Percentiles rank a stretch among this genome's conserved stretches.
Conservation (phyloP, 2,329 filamentous ascomycete genomes). For the Ceratocystis eucalypticola region DNA sequence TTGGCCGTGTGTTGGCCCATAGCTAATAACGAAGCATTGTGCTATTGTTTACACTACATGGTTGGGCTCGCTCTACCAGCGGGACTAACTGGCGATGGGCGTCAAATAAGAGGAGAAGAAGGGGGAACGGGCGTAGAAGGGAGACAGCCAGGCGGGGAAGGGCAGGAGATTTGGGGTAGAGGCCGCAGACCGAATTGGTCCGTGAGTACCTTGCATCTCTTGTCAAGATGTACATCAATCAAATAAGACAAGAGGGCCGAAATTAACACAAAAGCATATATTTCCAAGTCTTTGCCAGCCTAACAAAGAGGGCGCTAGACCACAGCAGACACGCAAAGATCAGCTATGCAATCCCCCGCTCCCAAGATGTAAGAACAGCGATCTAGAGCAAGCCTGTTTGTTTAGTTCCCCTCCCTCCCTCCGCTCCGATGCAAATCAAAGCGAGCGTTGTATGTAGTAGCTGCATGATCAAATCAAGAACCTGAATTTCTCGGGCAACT, state of each 20-base stretch:
- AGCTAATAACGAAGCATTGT: too few species aligned
- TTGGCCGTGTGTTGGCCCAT: too few species aligned
- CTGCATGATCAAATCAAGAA: not conserved
- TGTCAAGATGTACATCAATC: conserved; percentile 1
- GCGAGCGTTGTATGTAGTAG: not conserved
- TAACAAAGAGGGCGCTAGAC: not conserved
- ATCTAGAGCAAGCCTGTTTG: conserved; percentile 1
- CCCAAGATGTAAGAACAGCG: not conserved
- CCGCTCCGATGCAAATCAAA: not conserved
- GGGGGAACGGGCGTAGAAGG: not conserved
- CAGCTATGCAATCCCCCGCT: not conserved
- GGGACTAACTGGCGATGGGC: too few species aligned
- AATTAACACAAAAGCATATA: not conserved
- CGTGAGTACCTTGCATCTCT: conserved; percentile 2
- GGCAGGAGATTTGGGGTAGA: not conserved
- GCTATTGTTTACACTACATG: too few species aligned
- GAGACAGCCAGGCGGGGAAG: not conserved
- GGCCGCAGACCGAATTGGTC: not conserved
- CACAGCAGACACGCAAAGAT: not conserved
- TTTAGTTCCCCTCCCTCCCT: not conserved
- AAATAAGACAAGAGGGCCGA: not conserved
- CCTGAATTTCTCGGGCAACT: not conserved
- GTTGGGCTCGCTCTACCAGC: too few species aligned
- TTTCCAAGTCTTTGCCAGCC: not conserved
- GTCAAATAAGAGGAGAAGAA: too few species aligned